Percentiles rank a stretch among this genome's conserved stretches.
These are phyloP conservation scores for Dothideomycetes sp. DNA, from an alignment of 2,329 filamentous ascomycete species.

Conservation along the genomic window DNA sequence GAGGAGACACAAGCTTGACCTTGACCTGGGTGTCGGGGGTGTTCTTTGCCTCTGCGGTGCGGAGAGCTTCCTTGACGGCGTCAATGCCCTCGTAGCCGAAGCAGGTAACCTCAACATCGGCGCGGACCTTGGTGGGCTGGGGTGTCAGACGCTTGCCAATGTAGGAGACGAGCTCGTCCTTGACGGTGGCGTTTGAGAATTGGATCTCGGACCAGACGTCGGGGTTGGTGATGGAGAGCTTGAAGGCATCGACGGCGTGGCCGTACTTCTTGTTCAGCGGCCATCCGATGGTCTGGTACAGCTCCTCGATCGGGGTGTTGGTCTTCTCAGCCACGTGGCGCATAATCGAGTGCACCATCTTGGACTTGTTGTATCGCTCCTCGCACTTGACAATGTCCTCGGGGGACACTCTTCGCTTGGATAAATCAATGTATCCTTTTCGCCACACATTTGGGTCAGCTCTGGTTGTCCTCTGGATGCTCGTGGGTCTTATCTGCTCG, in stretches of 20 bases:
- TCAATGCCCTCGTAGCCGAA: constrained; percentile 94
- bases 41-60: constrained; percentile 86
- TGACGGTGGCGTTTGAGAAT: constrained; percentile 76
- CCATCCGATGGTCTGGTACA: constrained; percentile 94
- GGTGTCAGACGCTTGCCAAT: constrained; percentile 95
- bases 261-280: constrained; percentile 96
- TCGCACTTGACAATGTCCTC: constrained; percentile 98
- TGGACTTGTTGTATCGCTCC: constrained; percentile 99
- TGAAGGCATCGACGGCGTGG: constrained; percentile 95
- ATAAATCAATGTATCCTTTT: constrained; percentile 92
- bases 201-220: constrained; percentile 90
- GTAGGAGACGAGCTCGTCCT: constrained; percentile 85
- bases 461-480: neutral
- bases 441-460: neutral
- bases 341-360: constrained; percentile 99
- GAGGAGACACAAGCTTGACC: constrained; percentile 95
- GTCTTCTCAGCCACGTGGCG: constrained; percentile 98
- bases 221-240: constrained; percentile 96
- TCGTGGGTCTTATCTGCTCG: too few species aligned
- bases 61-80: constrained; percentile 85
- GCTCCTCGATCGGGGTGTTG: constrained; percentile 78
- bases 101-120: constrained; percentile 92
- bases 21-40: constrained; percentile 90
- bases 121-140: constrained; percentile 96
- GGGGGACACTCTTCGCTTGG: constrained; percentile 92